These are phyloP conservation scores for Geranium rotundifolium DNA, from an alignment of 345 rosid species.

Conservation along the genomic window DNA sequence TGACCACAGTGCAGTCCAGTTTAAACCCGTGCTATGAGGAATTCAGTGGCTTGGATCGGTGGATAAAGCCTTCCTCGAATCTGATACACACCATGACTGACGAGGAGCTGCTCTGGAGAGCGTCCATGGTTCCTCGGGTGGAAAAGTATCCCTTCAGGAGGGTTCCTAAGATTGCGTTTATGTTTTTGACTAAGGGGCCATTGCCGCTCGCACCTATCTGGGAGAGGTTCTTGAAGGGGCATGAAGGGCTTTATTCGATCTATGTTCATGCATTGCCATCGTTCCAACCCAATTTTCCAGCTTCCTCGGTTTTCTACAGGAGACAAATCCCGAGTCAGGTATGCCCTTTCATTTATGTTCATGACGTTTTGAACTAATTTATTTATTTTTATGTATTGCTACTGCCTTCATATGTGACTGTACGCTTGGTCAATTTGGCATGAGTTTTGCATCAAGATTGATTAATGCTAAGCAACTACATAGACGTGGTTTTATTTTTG, in stretches of 20 bases:
- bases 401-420: too few species aligned
- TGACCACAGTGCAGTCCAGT: slow-evolving; percentile 3
- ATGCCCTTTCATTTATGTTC: background rate
- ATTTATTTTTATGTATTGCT: too few species aligned
- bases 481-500: background rate
- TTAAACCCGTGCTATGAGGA: slow-evolving; percentile 14
- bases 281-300: slow-evolving; percentile 15
- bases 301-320: slow-evolving; percentile 30
- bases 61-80: slow-evolving; percentile 15
- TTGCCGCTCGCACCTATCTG: slow-evolving; percentile 36
- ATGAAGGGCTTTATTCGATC: slow-evolving; percentile 28
- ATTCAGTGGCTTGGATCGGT: slow-evolving; percentile 4
- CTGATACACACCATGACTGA: slow-evolving; percentile 25
- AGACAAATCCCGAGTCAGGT: slow-evolving; percentile 46
- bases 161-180: slow-evolving; percentile 36
- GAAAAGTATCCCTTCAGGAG: slow-evolving; percentile 30
- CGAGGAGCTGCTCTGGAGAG: slow-evolving; percentile 38
- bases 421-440: too few species aligned
- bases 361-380: too few species aligned
- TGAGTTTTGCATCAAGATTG: too few species aligned
- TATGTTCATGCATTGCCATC: slow-evolving; percentile 29
- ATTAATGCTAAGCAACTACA: too few species aligned
- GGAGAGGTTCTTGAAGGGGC: slow-evolving; percentile 35
- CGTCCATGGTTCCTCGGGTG: slow-evolving; percentile 25
- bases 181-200: slow-evolving; percentile 42